Evolutionary conservation across 2,329 filamentous ascomycete genomes (phyloP).

Genomic region (Aspergillus tanneri): DNA sequence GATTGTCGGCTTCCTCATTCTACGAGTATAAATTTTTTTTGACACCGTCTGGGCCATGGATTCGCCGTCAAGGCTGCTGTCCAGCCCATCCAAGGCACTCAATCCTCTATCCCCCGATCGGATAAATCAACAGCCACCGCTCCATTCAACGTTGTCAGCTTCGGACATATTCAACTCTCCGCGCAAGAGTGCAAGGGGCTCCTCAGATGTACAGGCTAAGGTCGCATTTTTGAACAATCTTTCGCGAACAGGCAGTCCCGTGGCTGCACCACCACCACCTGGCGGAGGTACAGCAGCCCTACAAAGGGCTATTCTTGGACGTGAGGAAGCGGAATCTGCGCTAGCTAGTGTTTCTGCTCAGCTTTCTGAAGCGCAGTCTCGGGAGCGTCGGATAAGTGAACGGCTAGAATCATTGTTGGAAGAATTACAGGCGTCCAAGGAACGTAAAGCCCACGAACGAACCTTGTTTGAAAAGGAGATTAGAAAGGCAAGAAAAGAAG

Average conservation of each 20-base stretch:
- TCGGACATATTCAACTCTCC: constrained; percentile 37
- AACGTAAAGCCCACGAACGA: constrained; percentile 49
- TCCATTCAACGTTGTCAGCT: constrained; percentile 41
- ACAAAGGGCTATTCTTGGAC: constrained; percentile 46
- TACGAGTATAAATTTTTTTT: constrained; percentile 1
- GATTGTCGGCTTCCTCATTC: not conserved
- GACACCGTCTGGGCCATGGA: constrained; percentile 31
- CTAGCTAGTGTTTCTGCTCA: constrained; percentile 35
- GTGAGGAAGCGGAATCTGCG: constrained; percentile 47
- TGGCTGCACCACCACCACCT: constrained; percentile 25
- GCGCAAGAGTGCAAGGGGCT: constrained; percentile 36
- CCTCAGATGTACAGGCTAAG: constrained; percentile 49
- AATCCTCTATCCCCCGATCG: constrained; percentile 50
- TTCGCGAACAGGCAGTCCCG: constrained; percentile 36
- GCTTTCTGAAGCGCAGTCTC: constrained; percentile 43
- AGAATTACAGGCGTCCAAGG: constrained; percentile 53
- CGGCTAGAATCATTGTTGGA: constrained; percentile 50
- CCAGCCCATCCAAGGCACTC: constrained; percentile 35
- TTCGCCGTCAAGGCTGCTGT: constrained; percentile 34
- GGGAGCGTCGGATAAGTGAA: constrained; percentile 47
- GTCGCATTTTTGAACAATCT: constrained; percentile 51
- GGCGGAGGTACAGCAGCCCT: constrained; percentile 45
- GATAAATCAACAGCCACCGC: constrained; percentile 48
- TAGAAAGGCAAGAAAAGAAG: constrained; percentile 56
- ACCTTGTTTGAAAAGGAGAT: constrained; percentile 58